Evolutionary conservation across 208 protist species (phyloP).

Genomic region (Trypanosomatidae sp.): DNA sequence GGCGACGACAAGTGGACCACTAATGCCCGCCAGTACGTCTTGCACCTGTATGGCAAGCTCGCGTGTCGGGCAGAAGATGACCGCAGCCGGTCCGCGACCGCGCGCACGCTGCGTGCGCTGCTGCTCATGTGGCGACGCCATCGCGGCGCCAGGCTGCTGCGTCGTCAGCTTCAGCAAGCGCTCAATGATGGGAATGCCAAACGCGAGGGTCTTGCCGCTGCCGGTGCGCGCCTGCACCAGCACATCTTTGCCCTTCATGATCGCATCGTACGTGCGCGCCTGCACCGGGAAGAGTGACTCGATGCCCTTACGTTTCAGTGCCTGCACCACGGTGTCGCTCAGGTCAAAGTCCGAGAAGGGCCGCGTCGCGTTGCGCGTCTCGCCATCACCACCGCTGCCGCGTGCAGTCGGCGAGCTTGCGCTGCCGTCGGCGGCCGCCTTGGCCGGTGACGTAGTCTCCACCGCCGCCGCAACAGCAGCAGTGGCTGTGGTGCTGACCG

Average conservation of each 20-base stretch:
- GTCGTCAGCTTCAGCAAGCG: constrained; percentile 25
- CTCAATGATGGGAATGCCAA: constrained; percentile 87
- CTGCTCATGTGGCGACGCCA: too few relatives aligned
- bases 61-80: constrained; percentile 96
- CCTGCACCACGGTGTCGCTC: constrained; percentile 47
- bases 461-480: constrained; percentile 22
- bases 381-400: too few relatives aligned
- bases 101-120: too few relatives aligned
- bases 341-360: constrained; percentile 81
- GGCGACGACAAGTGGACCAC: constrained; percentile 88
- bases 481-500: too few relatives aligned
- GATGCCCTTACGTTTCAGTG: constrained; percentile 66
- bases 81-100: constrained; percentile 73
- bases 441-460: constrained; percentile 5
- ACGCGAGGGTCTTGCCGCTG: constrained; percentile 92
- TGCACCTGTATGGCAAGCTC: constrained; percentile 98
- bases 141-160: too few relatives aligned
- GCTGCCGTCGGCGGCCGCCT: constrained; percentile 6
- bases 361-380: constrained; percentile 12
- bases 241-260: constrained; percentile 85
- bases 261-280: constrained; percentile 84
- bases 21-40: constrained; percentile 79
- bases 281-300: constrained; percentile 88
- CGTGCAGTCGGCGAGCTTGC: not conserved
- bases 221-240: constrained; percentile 88